A percentile compares a stretch with the other conserved stretches of the same genome.
Evolutionary conservation across 495 filamentous ascomycete species (phyloP).

Genomic region (Antarctomyces pellizariae): DNA sequence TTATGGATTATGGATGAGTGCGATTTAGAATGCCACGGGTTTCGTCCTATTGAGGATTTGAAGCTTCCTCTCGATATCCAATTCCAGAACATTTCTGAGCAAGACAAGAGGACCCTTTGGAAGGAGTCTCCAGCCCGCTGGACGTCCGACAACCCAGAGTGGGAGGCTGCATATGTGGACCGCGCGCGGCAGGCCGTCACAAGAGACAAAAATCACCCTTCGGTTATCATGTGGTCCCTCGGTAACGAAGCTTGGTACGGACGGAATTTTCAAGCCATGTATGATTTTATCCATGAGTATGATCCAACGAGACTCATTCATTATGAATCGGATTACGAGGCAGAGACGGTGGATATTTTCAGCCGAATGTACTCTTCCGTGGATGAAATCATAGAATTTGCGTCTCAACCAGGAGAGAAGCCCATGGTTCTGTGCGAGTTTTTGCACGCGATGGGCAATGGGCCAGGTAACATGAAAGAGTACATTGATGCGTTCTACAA

Average conservation of each 20-base stretch:
- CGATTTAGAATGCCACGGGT: slow-evolving; percentile 49
- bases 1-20: slow-evolving; percentile 50
- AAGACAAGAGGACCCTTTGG: slow-evolving; percentile 27
- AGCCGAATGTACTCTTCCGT: slow-evolving; percentile 41
- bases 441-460: slow-evolving; percentile 51
- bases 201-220: slow-evolving; percentile 41
- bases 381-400: slow-evolving; percentile 23
- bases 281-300: slow-evolving; percentile 27
- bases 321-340: slow-evolving; percentile 38
- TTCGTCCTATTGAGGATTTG: slow-evolving; percentile 27
- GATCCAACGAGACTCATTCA: slow-evolving; percentile 37
- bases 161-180: slow-evolving; percentile 41
- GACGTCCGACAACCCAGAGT: slow-evolving; percentile 36
- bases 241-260: slow-evolving; percentile 52
- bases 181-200: slow-evolving; percentile 36
- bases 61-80: slow-evolving; percentile 21
- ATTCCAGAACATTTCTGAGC: slow-evolving; percentile 22
- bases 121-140: slow-evolving; percentile 27
- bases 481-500: slow-evolving; percentile 35
- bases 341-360: slow-evolving; percentile 36
- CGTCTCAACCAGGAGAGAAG: slow-evolving; percentile 18
- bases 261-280: slow-evolving; percentile 37
- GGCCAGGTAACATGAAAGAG: slow-evolving; percentile 39
- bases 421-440: slow-evolving; percentile 47
- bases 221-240: slow-evolving; percentile 45